Evolutionary conservation across 1,284 basidiomycete species (phyloP), one percentile per base, ranked within the genome.

Genomic region (Ganoderma resinaceum): DNA sequence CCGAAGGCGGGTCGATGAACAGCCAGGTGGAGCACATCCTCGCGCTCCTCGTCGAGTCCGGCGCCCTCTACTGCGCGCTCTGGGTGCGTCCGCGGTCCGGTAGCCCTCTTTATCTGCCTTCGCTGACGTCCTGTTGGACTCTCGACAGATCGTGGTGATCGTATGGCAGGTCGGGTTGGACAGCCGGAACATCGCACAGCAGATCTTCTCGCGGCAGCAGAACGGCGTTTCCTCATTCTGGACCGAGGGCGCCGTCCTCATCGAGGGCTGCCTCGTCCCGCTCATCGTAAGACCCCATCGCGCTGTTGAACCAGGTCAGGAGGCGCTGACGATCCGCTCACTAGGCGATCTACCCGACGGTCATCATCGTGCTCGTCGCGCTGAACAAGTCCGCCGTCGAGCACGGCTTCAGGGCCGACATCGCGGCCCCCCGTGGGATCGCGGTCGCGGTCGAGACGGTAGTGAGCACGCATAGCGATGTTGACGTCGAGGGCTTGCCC

Each of bases 301-400:
- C 43, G 7, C 43, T 9, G 20, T 9, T 43, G 5, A 43, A 4
- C 42, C 0, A 6, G 18, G 20, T 6, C 7, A 7, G 5, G 20
- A n/a, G 20, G 5, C n/a, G 7, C 43, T 46, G 3, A 46, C 43
- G 20, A 46, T 6, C 11, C 20, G 20, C 2, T n/a, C 43, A 7
- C 7, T 6, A 52, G 29, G 49, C 49, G 23, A 52, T 52, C 49
- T 52, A 52, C 26, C 29, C 49, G 23, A 52, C 49, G 26, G 14
- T 52, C 12, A 52, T 52, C 49, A 52, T 52, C 49, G 49, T 52
- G 49, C 49, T 29, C 49, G 49, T 52, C 43, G 43, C 43, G n/a
- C 20, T 46, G 49, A 29, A 52, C 49, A 29, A 52, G 29, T 52
- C 49, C 6, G 49, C 23, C 49, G 26, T 52, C 29, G 26, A 52